Conservation (phyloP, 2,329 filamentous ascomycete species). For the Zalaria obscura region DNA sequence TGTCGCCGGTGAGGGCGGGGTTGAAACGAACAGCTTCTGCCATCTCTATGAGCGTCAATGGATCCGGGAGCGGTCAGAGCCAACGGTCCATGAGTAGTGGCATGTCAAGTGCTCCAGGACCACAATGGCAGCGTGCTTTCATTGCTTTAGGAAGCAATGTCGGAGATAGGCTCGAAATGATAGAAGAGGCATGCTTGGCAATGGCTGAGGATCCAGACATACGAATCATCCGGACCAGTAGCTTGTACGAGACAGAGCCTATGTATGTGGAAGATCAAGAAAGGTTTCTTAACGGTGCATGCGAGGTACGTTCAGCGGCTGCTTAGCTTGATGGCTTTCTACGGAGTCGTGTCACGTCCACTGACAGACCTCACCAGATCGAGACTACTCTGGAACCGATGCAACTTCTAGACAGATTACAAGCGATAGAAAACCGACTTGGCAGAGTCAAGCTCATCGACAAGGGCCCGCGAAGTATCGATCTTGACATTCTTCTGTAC, state of each 20-base stretch:
- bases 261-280: conserved; percentile 94
- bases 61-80: neutral
- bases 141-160: conserved; percentile 89
- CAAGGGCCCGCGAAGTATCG: conserved; percentile 89
- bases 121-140: conserved; percentile 39
- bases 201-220: conserved; percentile 59
- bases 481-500: conserved; percentile 84
- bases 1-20: neutral
- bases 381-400: conserved; percentile 65
- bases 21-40: neutral
- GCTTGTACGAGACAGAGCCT: conserved; percentile 83
- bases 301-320: conserved; percentile 50
- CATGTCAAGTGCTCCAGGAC: too few species aligned
- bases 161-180: conserved; percentile 70
- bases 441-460: conserved; percentile 75
- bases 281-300: conserved; percentile 81
- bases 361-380: conserved; percentile 38
- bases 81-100: too few species aligned
- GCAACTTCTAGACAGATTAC: conserved; percentile 63
- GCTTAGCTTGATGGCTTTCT: neutral
- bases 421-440: conserved; percentile 67
- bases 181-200: conserved; percentile 67
- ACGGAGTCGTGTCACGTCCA: neutral
- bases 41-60: neutral
- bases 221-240: conserved; percentile 64